Evolutionary conservation across 106 monocot genomes (phyloP), one percentile per base, ranked within the genome.

Genomic region (Dendrobium huoshanense): DNA sequence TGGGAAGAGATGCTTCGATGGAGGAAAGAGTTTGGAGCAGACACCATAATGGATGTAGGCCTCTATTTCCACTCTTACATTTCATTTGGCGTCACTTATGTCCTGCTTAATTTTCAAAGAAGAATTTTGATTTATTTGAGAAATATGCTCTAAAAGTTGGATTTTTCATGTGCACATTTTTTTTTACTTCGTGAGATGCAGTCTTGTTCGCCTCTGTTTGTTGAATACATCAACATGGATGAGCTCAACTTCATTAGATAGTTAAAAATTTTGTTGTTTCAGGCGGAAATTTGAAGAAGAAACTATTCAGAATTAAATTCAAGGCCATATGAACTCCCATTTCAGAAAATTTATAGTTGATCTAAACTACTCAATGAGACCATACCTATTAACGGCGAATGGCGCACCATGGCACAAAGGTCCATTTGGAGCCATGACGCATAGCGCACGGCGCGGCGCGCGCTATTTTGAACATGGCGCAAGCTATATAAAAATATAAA

Each of bases 1-100:
- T 87, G 87, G 87, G 81, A 25, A 10, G 87, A 79, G 44, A 87
- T 87, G 87, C 84, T 87, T 75, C 79, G 67, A 17, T 87, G 87
- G 87, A 87, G 87, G 76, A 49, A 77, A 48, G 84, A 84, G 44
- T 87, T 79, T 61, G 81, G 87, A 7, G 58, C 84, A 22, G 81
- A 87, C 56, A 84, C 81, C 0, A 84, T 87, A 48, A 43, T 87
- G 20, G 79, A 84, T 82, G 87, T 81, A 51, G 67, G 78, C 18
- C 1, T 29, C 31, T 19, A 9, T 70, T 22, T 61, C 61, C 61
- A 7, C 7, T 45, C 19, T 61, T 61, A 61, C n/a, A 22, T 61
- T 61, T 61, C 61, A 22, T 61, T 61, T 61, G 5, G 4, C n/a
- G n/a, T 61, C 61, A 6, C 61, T 61, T n/a, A 61, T 18, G n/a